These are phyloP conservation scores for Botrytis paeoniae DNA, from an alignment of 2,329 filamentous ascomycete genomes.

Conservation along the genomic window DNA sequence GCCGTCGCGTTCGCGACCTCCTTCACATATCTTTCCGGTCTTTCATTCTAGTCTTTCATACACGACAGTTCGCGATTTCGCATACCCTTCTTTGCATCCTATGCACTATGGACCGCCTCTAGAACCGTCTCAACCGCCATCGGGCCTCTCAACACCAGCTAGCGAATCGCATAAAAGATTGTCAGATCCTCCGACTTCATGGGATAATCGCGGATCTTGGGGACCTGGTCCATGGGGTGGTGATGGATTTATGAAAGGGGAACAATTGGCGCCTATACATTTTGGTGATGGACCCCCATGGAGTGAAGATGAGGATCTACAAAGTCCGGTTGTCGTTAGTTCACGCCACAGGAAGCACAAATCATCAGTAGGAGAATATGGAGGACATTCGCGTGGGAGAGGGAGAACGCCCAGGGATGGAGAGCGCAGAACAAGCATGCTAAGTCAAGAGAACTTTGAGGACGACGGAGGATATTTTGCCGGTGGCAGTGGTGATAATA, in stretches of 20 bases:
- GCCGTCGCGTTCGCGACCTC: constrained; percentile 69
- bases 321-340: constrained; percentile 81
- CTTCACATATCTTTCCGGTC: constrained; percentile 76
- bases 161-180: constrained; percentile 72
- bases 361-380: constrained; percentile 55
- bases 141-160: constrained; percentile 78
- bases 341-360: constrained; percentile 85
- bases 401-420: constrained; percentile 46
- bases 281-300: constrained; percentile 89
- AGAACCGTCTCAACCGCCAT: constrained; percentile 66
- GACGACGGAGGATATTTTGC: constrained; percentile 65
- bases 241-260: constrained; percentile 54
- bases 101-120: constrained; percentile 92
- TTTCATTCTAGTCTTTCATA: constrained; percentile 85
- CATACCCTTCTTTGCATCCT: constrained; percentile 77
- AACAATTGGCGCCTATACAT: constrained; percentile 76
- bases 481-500: constrained; percentile 65
- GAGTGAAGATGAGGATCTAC: constrained; percentile 92
- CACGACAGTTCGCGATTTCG: constrained; percentile 92
- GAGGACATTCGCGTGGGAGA: constrained; percentile 42
- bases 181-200: constrained; percentile 76
- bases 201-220: constrained; percentile 67
- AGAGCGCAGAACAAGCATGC: constrained; percentile 42
- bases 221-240: constrained; percentile 42
- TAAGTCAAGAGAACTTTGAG: constrained; percentile 52